Evolutionary conservation across 805 yeast species (phyloP).

Genomic region (Peterozyma toletana): DNA sequence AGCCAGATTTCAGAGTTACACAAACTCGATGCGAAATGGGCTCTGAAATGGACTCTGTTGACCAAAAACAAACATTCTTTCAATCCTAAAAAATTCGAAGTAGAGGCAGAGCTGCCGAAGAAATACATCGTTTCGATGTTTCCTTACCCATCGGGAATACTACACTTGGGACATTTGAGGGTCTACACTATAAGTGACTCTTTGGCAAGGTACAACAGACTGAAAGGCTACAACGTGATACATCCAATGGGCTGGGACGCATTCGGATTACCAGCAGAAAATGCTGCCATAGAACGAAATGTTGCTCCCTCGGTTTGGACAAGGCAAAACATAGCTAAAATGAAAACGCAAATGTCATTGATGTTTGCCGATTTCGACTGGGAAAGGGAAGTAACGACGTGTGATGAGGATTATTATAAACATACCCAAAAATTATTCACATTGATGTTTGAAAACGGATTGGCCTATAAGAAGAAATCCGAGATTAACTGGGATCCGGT

Average conservation of each 20-base stretch:
- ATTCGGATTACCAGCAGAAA: slow-evolving; percentile 96
- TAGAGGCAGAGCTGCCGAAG: slow-evolving; percentile 15
- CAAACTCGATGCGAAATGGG: slow-evolving; percentile 48
- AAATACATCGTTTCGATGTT: slow-evolving; percentile 81
- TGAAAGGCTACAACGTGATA: slow-evolving; percentile 70
- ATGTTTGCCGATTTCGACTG: slow-evolving; percentile 90
- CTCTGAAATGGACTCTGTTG: slow-evolving; percentile 32
- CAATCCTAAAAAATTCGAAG: slow-evolving; percentile 20
- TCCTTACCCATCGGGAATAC: slow-evolving; percentile 91
- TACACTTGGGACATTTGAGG: slow-evolving; percentile 91
- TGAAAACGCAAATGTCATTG: slow-evolving; percentile 73
- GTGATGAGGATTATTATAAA: slow-evolving; percentile 79
- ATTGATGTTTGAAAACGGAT: slow-evolving; percentile 61
- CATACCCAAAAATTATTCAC: slow-evolving; percentile 89
- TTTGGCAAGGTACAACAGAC: slow-evolving; percentile 67
- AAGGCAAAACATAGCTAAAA: slow-evolving; percentile 62
- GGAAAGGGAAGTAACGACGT: slow-evolving; percentile 85
- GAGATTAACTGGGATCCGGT: slow-evolving; percentile 98
- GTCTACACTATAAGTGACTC: slow-evolving; percentile 90
- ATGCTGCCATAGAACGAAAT: slow-evolving; percentile 88
- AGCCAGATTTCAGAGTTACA: slow-evolving; percentile 10
- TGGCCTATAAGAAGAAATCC: slow-evolving; percentile 82
- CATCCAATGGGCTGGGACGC: slow-evolving; percentile 99
- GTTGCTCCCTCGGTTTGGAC: slow-evolving; percentile 86
- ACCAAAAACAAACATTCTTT: slow-evolving; percentile 15